Percentiles rank a stretch among this genome's conserved stretches.
Conservation (phyloP, 2,329 filamentous ascomycete species). For the Aspergillus niger region DNA sequence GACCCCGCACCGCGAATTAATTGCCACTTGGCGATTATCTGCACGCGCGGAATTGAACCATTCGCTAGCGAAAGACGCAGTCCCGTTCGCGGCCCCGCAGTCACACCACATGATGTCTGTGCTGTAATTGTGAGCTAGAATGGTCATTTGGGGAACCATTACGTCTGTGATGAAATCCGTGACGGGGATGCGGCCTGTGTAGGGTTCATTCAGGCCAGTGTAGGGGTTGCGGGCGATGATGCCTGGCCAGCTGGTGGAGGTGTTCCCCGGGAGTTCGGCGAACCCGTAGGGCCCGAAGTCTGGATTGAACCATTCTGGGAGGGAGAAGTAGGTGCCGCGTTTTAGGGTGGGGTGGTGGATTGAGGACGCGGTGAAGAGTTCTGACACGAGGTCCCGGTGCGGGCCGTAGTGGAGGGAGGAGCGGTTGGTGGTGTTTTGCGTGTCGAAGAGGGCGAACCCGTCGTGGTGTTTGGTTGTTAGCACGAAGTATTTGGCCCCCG, state of each 20-base stretch:
- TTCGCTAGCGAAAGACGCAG: slow-evolving; percentile 44
- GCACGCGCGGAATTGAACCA: slow-evolving; percentile 47
- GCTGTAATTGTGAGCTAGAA: slow-evolving; percentile 41
- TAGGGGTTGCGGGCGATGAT: slow-evolving; percentile 29
- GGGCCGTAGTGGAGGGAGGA: slow-evolving; percentile 45
- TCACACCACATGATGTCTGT: slow-evolving; percentile 55
- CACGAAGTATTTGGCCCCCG: slow-evolving; percentile 54
- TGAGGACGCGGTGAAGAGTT: slow-evolving; percentile 48
- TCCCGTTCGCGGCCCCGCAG: slow-evolving; percentile 48
- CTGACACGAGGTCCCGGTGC: slow-evolving; percentile 44
- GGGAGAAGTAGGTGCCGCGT: slow-evolving; percentile 48
- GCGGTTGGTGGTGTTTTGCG: slow-evolving; percentile 43
- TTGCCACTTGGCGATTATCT: slow-evolving; percentile 52
- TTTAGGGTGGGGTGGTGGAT: slow-evolving; percentile 48
- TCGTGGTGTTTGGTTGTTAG: slow-evolving; percentile 52
- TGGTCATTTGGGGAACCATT: slow-evolving; percentile 45
- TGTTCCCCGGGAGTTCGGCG: slow-evolving; percentile 11
- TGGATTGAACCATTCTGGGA: slow-evolving; percentile 53
- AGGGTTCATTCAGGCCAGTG: slow-evolving; percentile 1
- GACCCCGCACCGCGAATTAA: slow-evolving; percentile 61
- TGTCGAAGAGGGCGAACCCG: slow-evolving; percentile 51
- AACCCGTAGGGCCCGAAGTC: slow-evolving; percentile 47
- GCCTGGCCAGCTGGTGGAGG: slow-evolving; percentile 1
- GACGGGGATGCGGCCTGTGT: not conserved
- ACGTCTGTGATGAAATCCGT: not conserved